Conservation (phyloP, 2,329 filamentous ascomycete species). For the Arthrocladium fulminans region DNA sequence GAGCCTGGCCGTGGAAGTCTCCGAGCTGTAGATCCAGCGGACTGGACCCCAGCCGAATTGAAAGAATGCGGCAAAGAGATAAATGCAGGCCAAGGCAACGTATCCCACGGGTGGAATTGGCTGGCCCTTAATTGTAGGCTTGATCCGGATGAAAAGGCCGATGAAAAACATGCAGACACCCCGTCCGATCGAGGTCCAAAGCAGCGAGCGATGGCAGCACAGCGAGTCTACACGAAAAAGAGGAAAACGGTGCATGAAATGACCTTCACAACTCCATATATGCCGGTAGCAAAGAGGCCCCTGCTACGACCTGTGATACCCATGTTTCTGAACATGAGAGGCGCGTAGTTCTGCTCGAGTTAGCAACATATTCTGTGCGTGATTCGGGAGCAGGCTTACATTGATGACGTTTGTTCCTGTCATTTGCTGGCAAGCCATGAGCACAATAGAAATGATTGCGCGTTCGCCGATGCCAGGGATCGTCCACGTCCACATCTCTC, state of each 20-base stretch:
- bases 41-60: constrained; percentile 63
- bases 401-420: constrained; percentile 24
- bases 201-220: constrained; percentile 42
- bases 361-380: constrained; percentile 32
- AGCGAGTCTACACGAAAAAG: constrained; percentile 30
- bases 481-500: constrained; percentile 59
- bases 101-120: constrained; percentile 58
- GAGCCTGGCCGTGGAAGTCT: constrained; percentile 60
- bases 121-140: constrained; percentile 46
- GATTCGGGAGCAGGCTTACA: background rate
- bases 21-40: constrained; percentile 63
- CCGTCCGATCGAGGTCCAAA: constrained; percentile 57
- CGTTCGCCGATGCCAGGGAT: constrained; percentile 47
- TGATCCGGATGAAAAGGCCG: constrained; percentile 57
- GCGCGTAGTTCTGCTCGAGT: constrained; percentile 59
- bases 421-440: constrained; percentile 48
- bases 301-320: constrained; percentile 50
- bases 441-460: constrained; percentile 43
- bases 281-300: constrained; percentile 63
- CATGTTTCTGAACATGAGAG: constrained; percentile 58
- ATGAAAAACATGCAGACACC: constrained; percentile 59
- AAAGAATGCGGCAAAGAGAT: constrained; percentile 63
- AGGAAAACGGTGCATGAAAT: constrained; percentile 29
- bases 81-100: constrained; percentile 61
- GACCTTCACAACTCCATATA: constrained; percentile 65